These are phyloP conservation scores for Arabidopsis arenosa DNA, from an alignment of 345 rosid genomes.

Conservation along the genomic window DNA sequence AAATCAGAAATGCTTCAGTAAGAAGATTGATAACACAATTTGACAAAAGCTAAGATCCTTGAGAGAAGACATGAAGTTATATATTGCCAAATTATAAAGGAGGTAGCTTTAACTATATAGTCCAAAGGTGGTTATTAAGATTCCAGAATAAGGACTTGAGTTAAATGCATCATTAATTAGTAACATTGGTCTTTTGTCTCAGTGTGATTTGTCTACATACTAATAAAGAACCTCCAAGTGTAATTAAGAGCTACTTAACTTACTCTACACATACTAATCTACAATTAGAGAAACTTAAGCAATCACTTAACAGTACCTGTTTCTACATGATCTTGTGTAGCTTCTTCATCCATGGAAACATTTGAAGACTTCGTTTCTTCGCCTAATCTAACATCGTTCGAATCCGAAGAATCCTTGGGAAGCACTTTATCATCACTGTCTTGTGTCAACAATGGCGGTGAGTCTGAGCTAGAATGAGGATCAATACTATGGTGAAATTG, in stretches of 20 bases:
- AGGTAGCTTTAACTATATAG: not conserved
- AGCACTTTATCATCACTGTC: slow-evolving; percentile 35
- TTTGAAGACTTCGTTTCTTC: slow-evolving; percentile 41
- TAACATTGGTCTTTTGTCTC: not conserved
- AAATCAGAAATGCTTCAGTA: not conserved
- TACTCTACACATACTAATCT: not conserved
- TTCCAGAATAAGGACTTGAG: not conserved
- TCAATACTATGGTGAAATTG: slow-evolving; percentile 39
- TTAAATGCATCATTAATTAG: slow-evolving; percentile 10
- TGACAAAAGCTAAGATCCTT: not conserved
- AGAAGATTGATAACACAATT: not conserved
- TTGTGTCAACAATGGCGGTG: slow-evolving; percentile 23
- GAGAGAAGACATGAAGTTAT: not conserved
- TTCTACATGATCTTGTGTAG: slow-evolving; percentile 47
- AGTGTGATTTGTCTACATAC: not conserved
- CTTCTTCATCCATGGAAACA: slow-evolving; percentile 36
- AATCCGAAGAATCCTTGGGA: slow-evolving; percentile 28
- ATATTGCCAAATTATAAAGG: not conserved
- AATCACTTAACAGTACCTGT: slow-evolving; percentile 50
- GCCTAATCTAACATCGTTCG: slow-evolving; percentile 33
- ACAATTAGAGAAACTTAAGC: slow-evolving; percentile 1
- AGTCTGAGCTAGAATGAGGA: slow-evolving; percentile 32
- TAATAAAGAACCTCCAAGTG: not conserved
- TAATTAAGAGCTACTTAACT: slow-evolving; percentile 12
- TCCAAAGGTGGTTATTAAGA: slow-evolving; percentile 2